Percentiles rank a stretch among this genome's conserved stretches.
phyloP scores from a whole-genome alignment of 768 basidiomycete genomes.

The Kwoniella europaea region DNA sequence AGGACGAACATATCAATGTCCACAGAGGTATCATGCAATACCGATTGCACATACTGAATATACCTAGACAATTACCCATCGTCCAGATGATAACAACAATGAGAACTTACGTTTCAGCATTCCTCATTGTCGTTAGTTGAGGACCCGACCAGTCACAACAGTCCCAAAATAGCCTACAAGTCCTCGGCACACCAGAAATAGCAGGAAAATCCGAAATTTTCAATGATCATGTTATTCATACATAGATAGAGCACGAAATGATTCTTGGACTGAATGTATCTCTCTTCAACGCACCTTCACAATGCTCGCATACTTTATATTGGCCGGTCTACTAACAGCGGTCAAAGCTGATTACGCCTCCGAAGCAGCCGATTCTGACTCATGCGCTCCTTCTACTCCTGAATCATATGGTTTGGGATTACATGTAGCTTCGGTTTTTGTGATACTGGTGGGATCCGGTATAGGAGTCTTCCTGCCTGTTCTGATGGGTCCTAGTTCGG shows the following conservation, averaged over 20 bases:
- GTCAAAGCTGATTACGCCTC: slow-evolving; percentile 1
- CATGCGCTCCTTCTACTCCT: slow-evolving; percentile 4
- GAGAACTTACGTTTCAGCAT: background rate
- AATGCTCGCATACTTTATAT: background rate
- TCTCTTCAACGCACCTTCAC: background rate
- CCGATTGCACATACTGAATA: too few species aligned
- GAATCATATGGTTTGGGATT: slow-evolving; percentile 6
- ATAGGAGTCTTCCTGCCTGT: slow-evolving; percentile 13
- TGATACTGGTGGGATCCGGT: slow-evolving; percentile 10
- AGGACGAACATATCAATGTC: too few species aligned
- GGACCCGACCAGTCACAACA: slow-evolving; percentile 14
- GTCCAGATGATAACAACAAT: too few species aligned
- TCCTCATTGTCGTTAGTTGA: background rate
- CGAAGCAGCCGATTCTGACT: background rate
- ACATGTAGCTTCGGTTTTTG: slow-evolving; percentile 18
- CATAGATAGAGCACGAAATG: background rate
- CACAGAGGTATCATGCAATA: too few species aligned
- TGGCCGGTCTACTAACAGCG: background rate
- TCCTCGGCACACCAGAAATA: background rate
- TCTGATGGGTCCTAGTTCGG: slow-evolving; percentile 5
- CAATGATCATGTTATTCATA: background rate
- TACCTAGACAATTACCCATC: too few species aligned
- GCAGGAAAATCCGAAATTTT: background rate
- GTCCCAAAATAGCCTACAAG: slow-evolving; percentile 11
- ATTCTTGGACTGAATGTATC: background rate